Base-by-base conservation (phyloP, 2,329 filamentous ascomycete genomes). In the Colletotrichum trifolii region DNA sequence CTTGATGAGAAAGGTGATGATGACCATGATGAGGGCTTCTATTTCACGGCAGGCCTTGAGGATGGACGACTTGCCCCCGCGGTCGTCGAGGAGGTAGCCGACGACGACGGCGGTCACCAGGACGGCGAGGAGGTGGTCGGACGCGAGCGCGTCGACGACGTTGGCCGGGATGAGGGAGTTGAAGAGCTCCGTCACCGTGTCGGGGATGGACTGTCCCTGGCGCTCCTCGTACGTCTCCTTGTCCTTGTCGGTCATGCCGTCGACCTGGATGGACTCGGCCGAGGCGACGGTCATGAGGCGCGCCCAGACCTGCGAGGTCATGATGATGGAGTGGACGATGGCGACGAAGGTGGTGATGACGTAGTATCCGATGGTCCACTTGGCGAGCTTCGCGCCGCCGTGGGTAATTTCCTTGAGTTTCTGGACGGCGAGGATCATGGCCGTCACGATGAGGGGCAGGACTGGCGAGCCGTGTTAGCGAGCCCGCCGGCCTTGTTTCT, bases 361-460 rank as follows among this genome's bases (percentile, higher is more conserved):
- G 50, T 86, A 86, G 73, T 83, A 85, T 13, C 77, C 75, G 17
- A 85, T 76, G 0, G 82, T 83, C 79, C 78, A 84, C 34, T 71
- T 73, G n/a, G 82, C 83, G 0, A 86, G 77, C 54, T 73, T 73
- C 10, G 75, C 77, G 7, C 79, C 82, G 11, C 79, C 77, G 9
- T 77, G 70, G 10, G 79, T 73, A 78, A 85, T 82, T 7, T 74
- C 77, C 15, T 80, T 77, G 8, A 86, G 75, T n/a, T 78, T 76
- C 50, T 82, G 81, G 6, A 85, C 75, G 6, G 83, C 81, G 15
- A 85, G 75, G 50, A 86, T 80, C 76, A 86, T 85, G 33, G 83
- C 82, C 8, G 77, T 80, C 34, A 85, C 74, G 46, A 86, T 86
- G 58, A 86, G 72, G 2, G 83, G 83, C 2, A 86, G 74, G 1